phyloP scores from a whole-genome alignment of 1,139 yeast species.

The Saccharomyces hybrid region DNA sequence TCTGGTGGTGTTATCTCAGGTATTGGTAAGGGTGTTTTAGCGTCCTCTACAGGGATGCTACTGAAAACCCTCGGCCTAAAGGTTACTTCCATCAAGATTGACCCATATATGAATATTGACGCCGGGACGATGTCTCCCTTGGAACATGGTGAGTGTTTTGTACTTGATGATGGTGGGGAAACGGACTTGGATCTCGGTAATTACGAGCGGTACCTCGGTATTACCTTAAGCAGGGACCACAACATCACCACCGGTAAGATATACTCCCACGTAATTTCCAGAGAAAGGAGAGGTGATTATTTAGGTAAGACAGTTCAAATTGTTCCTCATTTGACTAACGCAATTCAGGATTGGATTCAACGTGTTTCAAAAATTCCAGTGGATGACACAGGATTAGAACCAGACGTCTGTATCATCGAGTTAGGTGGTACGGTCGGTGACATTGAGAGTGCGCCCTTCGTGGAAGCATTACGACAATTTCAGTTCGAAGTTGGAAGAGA shows the following conservation, averaged over 20 bases:
- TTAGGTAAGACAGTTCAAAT: constrained; percentile 98
- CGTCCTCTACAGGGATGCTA: constrained; percentile 93
- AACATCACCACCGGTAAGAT: constrained; percentile 98
- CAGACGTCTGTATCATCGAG: constrained; percentile 92
- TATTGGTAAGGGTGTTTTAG: constrained; percentile 94
- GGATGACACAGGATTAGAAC: constrained; percentile 80
- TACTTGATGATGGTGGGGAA: constrained; percentile 97
- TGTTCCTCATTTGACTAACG: constrained; percentile 95
- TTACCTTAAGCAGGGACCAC: constrained; percentile 87
- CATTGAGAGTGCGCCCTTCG: constrained; percentile 97
- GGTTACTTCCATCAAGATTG: constrained; percentile 95
- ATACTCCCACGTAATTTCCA: constrained; percentile 87
- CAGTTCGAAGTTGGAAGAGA: constrained; percentile 94
- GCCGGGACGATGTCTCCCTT: constrained; percentile 99
- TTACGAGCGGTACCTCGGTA: constrained; percentile 92
- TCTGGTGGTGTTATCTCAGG: constrained; percentile 99
- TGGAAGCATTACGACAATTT: constrained; percentile 96
- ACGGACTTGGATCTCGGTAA: constrained; percentile 97
- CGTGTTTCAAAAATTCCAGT: constrained; percentile 87
- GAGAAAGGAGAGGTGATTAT: constrained; percentile 94
- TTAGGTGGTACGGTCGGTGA: constrained; percentile 99
- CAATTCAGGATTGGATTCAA: constrained; percentile 98
- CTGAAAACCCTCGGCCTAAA: constrained; percentile 89
- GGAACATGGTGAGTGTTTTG: constrained; percentile 98
- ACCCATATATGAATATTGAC: constrained; percentile 97